phyloP scores from a whole-genome alignment of 805 yeast genomes.

The Ogataea polymorpha region DNA sequence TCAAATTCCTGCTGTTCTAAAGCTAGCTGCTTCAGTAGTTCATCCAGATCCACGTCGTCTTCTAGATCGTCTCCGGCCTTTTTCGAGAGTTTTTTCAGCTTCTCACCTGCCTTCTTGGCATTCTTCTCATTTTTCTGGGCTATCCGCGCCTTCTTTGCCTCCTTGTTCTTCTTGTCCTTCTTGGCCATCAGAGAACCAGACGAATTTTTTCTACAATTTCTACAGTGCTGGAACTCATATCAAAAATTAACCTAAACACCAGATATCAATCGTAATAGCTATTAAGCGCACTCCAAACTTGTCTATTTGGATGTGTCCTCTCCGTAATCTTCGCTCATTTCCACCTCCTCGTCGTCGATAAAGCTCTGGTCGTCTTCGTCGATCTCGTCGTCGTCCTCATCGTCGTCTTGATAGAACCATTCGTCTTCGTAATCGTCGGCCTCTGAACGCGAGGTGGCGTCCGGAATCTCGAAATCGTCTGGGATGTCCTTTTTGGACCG shows the following conservation, averaged over 20 bases:
- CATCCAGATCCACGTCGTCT: conserved; percentile 84
- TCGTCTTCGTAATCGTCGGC: conserved; percentile 49
- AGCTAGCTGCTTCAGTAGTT: conserved; percentile 72
- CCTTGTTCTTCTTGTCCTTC: conserved; percentile 78
- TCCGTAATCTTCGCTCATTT: conserved; percentile 43
- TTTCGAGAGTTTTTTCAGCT: conserved; percentile 70
- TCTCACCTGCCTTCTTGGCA: conserved; percentile 66
- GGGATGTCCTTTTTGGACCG: conserved; percentile 85
- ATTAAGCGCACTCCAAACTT: neutral
- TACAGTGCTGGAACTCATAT: neutral
- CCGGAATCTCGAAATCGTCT: conserved; percentile 78
- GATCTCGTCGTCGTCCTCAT: conserved; percentile 57
- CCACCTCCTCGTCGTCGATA: conserved; percentile 43
- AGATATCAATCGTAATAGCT: conserved; percentile 5
- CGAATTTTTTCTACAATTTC: neutral
- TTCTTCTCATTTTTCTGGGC: conserved; percentile 82
- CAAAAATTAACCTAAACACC: conserved; percentile 2
- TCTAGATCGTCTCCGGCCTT: conserved; percentile 74
- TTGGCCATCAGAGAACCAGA: conserved; percentile 65
- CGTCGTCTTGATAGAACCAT: conserved; percentile 60
- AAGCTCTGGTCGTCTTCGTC: conserved; percentile 44
- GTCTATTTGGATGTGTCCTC: conserved; percentile 30
- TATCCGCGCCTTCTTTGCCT: conserved; percentile 83
- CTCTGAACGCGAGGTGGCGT: conserved; percentile 37
- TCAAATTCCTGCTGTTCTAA: conserved; percentile 77